Percentiles rank a stretch among this genome's conserved stretches.
phyloP scores from a whole-genome alignment of 768 basidiomycete species.

The Lyophyllum atratum region DNA sequence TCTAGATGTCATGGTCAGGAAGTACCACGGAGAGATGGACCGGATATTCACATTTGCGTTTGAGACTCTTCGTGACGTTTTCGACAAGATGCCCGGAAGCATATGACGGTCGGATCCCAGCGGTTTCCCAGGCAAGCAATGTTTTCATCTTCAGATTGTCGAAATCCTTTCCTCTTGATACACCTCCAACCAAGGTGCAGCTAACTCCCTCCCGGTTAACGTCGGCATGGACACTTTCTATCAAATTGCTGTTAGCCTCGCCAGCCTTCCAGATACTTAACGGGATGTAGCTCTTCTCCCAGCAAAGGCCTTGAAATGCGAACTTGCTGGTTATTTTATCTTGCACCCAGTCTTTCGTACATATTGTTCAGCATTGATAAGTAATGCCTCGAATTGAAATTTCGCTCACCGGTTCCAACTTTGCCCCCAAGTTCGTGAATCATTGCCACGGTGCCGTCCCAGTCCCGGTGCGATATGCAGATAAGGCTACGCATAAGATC shows the following conservation, averaged over 20 bases:
- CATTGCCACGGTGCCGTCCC: slow-evolving; percentile 16
- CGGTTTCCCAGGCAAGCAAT: neutral
- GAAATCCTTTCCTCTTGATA: neutral
- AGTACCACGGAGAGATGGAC: too few species aligned
- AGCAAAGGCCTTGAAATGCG: slow-evolving; percentile 28
- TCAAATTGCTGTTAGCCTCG: slow-evolving; percentile 23
- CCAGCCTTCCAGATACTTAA: slow-evolving; percentile 24
- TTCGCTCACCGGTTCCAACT: slow-evolving; percentile 15
- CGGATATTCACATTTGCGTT: neutral
- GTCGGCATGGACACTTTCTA: slow-evolving; percentile 26
- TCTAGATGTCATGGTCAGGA: too few species aligned
- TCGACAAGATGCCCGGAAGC: neutral
- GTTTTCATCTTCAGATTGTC: slow-evolving; percentile 1
- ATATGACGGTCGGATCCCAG: neutral
- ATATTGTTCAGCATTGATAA: neutral
- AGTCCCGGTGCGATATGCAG: slow-evolving; percentile 21
- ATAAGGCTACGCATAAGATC: slow-evolving; percentile 25
- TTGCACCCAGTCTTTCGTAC: slow-evolving; percentile 23
- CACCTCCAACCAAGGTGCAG: slow-evolving; percentile 1
- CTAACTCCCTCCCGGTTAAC: slow-evolving; percentile 26
- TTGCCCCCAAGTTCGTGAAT: slow-evolving; percentile 24
- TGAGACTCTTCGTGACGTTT: neutral
- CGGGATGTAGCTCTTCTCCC: slow-evolving; percentile 29
- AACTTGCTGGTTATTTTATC: slow-evolving; percentile 27
- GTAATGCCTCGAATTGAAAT: neutral